phyloP scores from a whole-genome alignment of 345 rosid genomes.

The Iberis pinnata region DNA sequence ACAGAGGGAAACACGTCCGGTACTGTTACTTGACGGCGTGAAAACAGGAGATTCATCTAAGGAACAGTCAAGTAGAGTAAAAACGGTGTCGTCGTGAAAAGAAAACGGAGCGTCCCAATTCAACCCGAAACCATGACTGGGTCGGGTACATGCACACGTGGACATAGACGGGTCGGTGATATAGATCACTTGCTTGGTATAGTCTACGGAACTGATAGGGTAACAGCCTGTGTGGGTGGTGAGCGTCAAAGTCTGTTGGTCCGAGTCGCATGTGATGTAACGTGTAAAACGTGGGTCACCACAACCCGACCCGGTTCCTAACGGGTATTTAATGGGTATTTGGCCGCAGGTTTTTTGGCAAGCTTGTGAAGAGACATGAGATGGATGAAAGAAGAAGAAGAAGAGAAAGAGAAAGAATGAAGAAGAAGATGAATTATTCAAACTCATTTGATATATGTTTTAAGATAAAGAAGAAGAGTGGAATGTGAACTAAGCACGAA shows the following conservation, averaged over 20 bases:
- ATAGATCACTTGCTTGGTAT: conserved; percentile 48
- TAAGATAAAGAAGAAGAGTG: neutral
- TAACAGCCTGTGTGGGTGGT: conserved; percentile 78
- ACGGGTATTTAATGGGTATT: conserved; percentile 59
- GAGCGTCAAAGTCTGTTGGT: conserved; percentile 46
- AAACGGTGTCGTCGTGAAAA: conserved; percentile 61
- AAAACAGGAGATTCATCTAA: conserved; percentile 51
- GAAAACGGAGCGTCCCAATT: conserved; percentile 89
- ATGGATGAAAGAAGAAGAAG: conserved; percentile 18
- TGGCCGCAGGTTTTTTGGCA: conserved; percentile 62
- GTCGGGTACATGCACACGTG: conserved; percentile 70
- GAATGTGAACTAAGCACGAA: neutral
- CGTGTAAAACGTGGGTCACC: conserved; percentile 81
- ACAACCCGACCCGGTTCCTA: conserved; percentile 75
- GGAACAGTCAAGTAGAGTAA: conserved; percentile 78
- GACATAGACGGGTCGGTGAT: conserved; percentile 81
- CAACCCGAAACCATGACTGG: conserved; percentile 75
- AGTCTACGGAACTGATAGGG: conserved; percentile 61
- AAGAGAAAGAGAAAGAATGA: neutral
- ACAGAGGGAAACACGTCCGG: conserved; percentile 44
- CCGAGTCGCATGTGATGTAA: conserved; percentile 44
- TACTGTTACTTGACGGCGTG: conserved; percentile 30
- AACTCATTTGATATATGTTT: conserved; percentile 16
- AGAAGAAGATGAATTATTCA: conserved; percentile 9
- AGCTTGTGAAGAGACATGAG: conserved; percentile 46